A percentile compares a stretch with the other conserved stretches of the same genome.
phyloP scores from a whole-genome alignment of 2,329 filamentous ascomycete genomes.

The Clonostachys chloroleuca region DNA sequence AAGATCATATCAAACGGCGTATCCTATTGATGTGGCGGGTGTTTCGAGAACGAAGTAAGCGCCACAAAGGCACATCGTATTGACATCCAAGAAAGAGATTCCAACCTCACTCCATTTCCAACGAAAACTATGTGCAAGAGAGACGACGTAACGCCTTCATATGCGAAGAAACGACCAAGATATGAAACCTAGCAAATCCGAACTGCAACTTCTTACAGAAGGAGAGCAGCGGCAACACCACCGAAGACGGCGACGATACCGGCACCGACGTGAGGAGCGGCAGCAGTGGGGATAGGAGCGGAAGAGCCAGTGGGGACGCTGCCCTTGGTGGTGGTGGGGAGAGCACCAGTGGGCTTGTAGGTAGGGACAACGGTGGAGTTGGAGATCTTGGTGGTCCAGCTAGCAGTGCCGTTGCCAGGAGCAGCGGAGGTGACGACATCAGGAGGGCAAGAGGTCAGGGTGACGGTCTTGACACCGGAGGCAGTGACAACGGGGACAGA shows the following conservation, averaged over 20 bases:
- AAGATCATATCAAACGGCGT: no score
- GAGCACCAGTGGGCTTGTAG: background rate
- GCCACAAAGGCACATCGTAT: no score
- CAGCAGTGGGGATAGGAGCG: conserved; percentile 11
- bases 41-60: no score
- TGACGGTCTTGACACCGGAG: conserved; percentile 21
- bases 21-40: no score
- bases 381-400: conserved; percentile 10
- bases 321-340: background rate
- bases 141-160: background rate
- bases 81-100: no score
- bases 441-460: conserved; percentile 11
- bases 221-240: conserved; percentile 31
- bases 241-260: conserved; percentile 31
- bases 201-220: conserved; percentile 32
- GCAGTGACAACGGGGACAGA: conserved; percentile 20
- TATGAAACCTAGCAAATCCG: background rate
- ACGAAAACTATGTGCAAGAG: conserved; percentile 7
- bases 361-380: conserved; percentile 5
- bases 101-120: no score
- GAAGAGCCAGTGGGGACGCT: background rate
- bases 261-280: conserved; percentile 23
- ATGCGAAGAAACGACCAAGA: conserved; percentile 10
- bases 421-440: conserved; percentile 13
- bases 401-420: conserved; percentile 13